These are phyloP conservation scores for Chenopodium quinoa DNA, from an alignment of 148 eudicot species.

Conservation along the genomic window DNA sequence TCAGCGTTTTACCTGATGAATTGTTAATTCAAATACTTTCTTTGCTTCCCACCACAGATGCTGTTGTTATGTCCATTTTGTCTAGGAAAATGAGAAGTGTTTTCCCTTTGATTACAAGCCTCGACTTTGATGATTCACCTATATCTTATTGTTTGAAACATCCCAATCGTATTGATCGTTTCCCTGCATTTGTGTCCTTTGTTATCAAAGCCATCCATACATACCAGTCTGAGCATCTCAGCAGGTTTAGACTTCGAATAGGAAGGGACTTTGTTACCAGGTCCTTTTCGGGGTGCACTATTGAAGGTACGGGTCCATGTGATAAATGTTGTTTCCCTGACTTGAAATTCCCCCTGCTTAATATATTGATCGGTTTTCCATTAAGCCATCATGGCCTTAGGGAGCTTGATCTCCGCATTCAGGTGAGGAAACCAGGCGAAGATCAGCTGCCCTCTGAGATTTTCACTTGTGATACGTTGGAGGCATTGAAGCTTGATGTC, in stretches of 20 bases:
- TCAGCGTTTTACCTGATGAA: background rate
- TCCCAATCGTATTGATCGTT: background rate
- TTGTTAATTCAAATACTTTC: background rate
- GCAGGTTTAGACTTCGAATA: background rate
- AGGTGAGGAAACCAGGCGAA: background rate
- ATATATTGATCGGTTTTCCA: conserved; percentile 11
- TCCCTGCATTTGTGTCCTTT: background rate
- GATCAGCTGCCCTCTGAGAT: background rate
- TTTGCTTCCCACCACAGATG: conserved; percentile 1
- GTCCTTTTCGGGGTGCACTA: background rate
- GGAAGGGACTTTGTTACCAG: background rate
- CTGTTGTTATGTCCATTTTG: background rate
- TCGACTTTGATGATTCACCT: background rate
- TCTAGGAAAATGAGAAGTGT: background rate
- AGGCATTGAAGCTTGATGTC: conserved; percentile 16
- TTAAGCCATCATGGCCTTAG: background rate
- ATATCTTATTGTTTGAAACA: background rate
- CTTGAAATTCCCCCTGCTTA: background rate
- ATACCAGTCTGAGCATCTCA: background rate
- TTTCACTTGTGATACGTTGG: conserved; percentile 15
- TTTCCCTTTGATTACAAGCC: background rate
- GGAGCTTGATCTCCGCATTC: conserved; percentile 19
- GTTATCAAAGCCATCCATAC: background rate
- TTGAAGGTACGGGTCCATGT: background rate
- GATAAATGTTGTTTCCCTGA: background rate